These are phyloP conservation scores for Macrolepiota fuliginosa DNA, from an alignment of 768 basidiomycete genomes.

Conservation along the genomic window DNA sequence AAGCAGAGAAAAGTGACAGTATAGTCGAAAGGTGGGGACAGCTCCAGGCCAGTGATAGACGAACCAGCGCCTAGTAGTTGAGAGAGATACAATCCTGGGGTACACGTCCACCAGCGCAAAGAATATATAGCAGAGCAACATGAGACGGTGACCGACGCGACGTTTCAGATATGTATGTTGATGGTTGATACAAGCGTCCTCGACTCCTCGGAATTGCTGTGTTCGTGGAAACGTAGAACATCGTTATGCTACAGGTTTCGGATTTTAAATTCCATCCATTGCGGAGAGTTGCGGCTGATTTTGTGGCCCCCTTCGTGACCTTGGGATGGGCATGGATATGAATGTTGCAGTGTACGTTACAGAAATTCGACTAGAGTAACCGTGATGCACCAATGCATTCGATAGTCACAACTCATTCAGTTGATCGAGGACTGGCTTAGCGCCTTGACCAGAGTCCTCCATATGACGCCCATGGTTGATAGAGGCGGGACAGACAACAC, in stretches of 20 bases:
- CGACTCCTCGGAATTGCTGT: background rate
- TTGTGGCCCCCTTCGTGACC: too few species aligned
- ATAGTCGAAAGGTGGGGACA: background rate
- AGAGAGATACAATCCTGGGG: background rate
- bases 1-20: background rate
- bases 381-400: too few species aligned
- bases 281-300: too few species aligned
- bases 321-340: too few species aligned
- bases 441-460: too few species aligned
- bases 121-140: background rate
- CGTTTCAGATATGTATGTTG: background rate
- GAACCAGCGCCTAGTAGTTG: background rate
- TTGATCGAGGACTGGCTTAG: too few species aligned
- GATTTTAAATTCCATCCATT: too few species aligned
- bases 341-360: too few species aligned
- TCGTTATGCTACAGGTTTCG: background rate
- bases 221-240: background rate
- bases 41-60: background rate
- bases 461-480: too few species aligned
- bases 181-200: background rate
- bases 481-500: too few species aligned
- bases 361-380: too few species aligned
- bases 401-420: too few species aligned
- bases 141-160: background rate
- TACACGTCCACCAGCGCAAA: background rate